phyloP scores from a whole-genome alignment of 192 early-diverging fungal species.

The Ambispora gerdemannii region DNA sequence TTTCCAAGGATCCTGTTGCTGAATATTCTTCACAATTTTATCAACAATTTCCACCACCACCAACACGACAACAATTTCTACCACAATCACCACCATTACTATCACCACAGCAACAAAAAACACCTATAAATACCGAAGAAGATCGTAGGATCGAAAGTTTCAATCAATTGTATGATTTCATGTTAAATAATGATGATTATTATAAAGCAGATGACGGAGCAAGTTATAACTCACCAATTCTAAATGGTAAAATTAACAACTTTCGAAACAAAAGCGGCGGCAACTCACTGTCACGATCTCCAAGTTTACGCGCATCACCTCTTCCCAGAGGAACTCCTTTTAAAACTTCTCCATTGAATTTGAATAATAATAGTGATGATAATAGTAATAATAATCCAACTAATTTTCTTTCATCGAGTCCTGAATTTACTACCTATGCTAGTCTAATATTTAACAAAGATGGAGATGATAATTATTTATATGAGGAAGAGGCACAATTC shows the following conservation, averaged over 20 bases:
- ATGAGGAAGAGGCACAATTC: constrained; percentile 12
- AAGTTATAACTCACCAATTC: background rate
- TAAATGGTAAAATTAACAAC: background rate
- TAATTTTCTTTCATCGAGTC: background rate
- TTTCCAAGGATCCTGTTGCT: constrained; percentile 3
- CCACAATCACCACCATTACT: background rate
- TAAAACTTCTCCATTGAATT: background rate
- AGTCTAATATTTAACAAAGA: constrained; percentile 1
- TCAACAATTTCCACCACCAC: background rate
- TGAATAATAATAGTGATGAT: too few relatives aligned
- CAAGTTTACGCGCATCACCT: background rate
- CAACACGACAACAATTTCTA: background rate
- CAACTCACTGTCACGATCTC: background rate
- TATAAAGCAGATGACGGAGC: background rate
- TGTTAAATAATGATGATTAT: background rate
- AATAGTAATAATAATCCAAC: background rate
- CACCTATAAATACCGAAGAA: background rate
- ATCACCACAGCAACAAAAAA: background rate
- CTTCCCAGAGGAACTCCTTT: constrained; percentile 1
- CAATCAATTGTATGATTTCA: constrained; percentile 23
- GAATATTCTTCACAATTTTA: too few relatives aligned
- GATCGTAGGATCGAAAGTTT: constrained; percentile 8
- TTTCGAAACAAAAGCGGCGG: background rate
- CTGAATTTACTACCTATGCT: background rate
- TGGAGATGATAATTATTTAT: background rate